Percentiles rank a stretch among this genome's conserved stretches.
phyloP scores from a whole-genome alignment of 257 asterid genomes.

The Capsicum rhomboideum region DNA sequence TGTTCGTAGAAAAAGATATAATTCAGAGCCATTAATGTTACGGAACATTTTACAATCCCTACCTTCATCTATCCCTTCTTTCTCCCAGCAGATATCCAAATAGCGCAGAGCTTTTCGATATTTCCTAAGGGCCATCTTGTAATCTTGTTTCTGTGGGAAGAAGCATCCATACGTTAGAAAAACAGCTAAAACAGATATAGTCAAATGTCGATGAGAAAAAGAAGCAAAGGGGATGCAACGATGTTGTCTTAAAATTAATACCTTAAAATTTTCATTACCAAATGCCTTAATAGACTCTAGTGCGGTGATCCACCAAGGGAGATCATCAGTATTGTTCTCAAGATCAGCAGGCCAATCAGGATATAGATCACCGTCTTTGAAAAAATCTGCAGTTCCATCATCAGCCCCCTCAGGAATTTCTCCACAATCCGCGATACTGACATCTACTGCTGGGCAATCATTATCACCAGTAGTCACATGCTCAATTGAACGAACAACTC shows the following conservation, averaged over 20 bases:
- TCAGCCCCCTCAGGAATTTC: conserved; percentile 77
- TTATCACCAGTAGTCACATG: conserved; percentile 57
- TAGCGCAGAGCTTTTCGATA: conserved; percentile 93
- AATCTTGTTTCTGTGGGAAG: conserved; percentile 79
- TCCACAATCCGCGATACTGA: conserved; percentile 61
- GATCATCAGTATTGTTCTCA: conserved; percentile 49
- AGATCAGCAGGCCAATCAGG: conserved; percentile 97
- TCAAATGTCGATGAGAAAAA: background rate
- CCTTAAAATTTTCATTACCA: conserved; percentile 93
- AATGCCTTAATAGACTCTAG: conserved; percentile 64
- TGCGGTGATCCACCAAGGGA: conserved; percentile 84
- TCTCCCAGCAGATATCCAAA: conserved; percentile 94
- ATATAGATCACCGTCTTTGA: conserved; percentile 76
- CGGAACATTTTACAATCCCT: background rate
- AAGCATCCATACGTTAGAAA: background rate
- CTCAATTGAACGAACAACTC: conserved; percentile 83
- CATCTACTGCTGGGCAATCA: conserved; percentile 60
- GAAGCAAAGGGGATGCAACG: background rate
- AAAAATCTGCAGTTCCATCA: conserved; percentile 71
- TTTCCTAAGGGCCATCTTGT: conserved; percentile 92
- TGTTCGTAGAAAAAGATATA: background rate
- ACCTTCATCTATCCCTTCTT: conserved; percentile 96
- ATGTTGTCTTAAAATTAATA: conserved; percentile 8
- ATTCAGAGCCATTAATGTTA: background rate
- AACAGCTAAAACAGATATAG: background rate